Conservation (phyloP, 2,329 filamentous ascomycete genomes). For the Dactylellina drechsleri region DNA sequence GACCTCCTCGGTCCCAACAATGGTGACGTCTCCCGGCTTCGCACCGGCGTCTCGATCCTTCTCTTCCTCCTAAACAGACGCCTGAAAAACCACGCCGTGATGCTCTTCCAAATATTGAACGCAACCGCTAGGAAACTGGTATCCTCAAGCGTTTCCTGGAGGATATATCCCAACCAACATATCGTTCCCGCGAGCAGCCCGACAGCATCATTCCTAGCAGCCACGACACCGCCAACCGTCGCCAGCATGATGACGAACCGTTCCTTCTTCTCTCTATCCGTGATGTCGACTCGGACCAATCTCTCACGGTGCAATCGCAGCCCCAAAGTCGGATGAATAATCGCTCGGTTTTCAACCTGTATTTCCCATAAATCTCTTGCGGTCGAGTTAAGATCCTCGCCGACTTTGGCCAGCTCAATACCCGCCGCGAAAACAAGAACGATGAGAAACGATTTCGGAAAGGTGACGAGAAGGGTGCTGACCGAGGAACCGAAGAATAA, state of each 20-base stretch:
- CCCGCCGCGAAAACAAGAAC: slow-evolving; percentile 92
- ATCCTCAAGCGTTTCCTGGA: slow-evolving; percentile 53
- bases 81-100: slow-evolving; percentile 44
- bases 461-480: slow-evolving; percentile 74
- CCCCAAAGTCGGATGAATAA: slow-evolving; percentile 57
- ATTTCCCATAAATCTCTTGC: slow-evolving; percentile 68
- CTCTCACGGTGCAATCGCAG: slow-evolving; percentile 58
- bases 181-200: slow-evolving; percentile 84
- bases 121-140: slow-evolving; percentile 27
- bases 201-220: slow-evolving; percentile 85
- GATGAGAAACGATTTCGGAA: slow-evolving; percentile 80
- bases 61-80: slow-evolving; percentile 28
- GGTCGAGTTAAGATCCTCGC: slow-evolving; percentile 79
- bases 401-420: slow-evolving; percentile 85
- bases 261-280: slow-evolving; percentile 75
- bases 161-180: slow-evolving; percentile 75
- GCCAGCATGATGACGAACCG: slow-evolving; percentile 91
- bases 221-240: slow-evolving; percentile 81
- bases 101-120: slow-evolving; percentile 33
- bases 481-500: slow-evolving; percentile 78
- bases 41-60: slow-evolving; percentile 16
- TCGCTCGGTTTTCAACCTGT: slow-evolving; percentile 62
- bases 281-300: slow-evolving; percentile 67
- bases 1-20: slow-evolving; percentile 40
- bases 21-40: slow-evolving; percentile 41